phyloP scores from a whole-genome alignment of 257 asterid species.

The Osmanthus fragrans region DNA sequence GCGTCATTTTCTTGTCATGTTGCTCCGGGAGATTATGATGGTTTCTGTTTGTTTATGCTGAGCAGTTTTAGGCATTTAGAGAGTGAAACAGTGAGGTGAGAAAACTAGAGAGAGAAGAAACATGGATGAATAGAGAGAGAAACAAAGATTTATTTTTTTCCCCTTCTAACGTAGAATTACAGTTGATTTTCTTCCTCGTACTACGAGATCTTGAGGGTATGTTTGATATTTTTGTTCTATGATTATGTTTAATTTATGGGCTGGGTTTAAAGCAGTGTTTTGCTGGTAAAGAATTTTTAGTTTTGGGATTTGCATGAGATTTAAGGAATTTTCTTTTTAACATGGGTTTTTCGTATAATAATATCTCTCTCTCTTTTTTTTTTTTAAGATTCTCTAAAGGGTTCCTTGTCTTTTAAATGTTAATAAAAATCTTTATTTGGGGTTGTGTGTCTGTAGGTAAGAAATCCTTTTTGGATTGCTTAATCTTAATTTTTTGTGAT shows the following conservation, averaged over 20 bases:
- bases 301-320: neutral
- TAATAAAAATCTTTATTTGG: neutral
- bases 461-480: constrained; percentile 16
- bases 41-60: constrained; percentile 23
- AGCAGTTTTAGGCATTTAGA: constrained; percentile 22
- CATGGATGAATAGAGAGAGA: neutral
- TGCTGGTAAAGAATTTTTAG: neutral
- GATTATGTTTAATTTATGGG: neutral
- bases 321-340: neutral
- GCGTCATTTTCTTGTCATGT: constrained; percentile 36
- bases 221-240: constrained; percentile 35
- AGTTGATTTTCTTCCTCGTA: constrained; percentile 7
- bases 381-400: neutral
- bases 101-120: neutral
- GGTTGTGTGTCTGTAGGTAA: neutral
- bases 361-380: neutral
- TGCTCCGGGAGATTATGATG: constrained; percentile 29
- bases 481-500: constrained; percentile 27
- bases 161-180: neutral
- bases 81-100: constrained; percentile 17
- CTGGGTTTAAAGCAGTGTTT: neutral
- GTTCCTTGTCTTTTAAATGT: neutral
- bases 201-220: constrained; percentile 22
- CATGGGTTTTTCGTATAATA: neutral
- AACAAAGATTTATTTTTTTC: neutral